A percentile compares a stretch with the other conserved stretches of the same genome.
Evolutionary conservation across 1,139 yeast genomes (phyloP).

Genomic region (Blastobotrys buckinghamii): DNA sequence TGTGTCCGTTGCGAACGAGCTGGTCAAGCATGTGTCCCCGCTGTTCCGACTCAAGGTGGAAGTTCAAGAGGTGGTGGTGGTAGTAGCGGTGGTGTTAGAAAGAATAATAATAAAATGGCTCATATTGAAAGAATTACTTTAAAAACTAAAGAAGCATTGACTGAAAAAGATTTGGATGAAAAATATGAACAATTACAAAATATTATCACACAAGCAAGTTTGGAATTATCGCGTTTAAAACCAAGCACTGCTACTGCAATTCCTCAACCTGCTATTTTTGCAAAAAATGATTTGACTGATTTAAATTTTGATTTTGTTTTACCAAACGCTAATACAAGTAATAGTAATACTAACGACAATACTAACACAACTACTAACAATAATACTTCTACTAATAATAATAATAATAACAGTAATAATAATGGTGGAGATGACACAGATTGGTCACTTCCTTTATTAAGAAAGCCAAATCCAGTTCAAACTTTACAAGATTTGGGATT

Average conservation of each 20-base stretch:
- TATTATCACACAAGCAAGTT: constrained; percentile 3
- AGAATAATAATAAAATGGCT: not conserved
- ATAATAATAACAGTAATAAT: not conserved
- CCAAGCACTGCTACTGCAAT: not conserved
- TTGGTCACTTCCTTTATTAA: constrained; percentile 1
- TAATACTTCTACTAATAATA: not conserved
- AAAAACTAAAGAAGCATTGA: not conserved
- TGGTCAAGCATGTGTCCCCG: constrained; percentile 1
- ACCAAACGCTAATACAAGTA: not conserved
- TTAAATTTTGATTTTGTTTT: not conserved
- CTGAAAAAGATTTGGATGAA: not conserved
- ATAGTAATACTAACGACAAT: not conserved
- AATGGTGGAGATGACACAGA: not conserved
- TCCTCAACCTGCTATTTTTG: not conserved
- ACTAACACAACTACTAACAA: not conserved
- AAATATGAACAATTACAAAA: constrained; percentile 1
- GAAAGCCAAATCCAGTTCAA: constrained; percentile 35
- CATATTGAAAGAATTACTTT: constrained; percentile 2
- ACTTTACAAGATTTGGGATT: constrained; percentile 36
- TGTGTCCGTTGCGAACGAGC: constrained; percentile 9
- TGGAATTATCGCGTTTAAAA: constrained; percentile 25
- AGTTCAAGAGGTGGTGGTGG: not conserved
- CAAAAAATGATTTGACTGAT: not conserved
- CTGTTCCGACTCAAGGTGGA: constrained; percentile 5
- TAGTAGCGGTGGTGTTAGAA: not conserved